Evolutionary conservation across 2,329 filamentous ascomycete species (phyloP), one percentile per base, ranked within the genome.

Genomic region (Fusarium protoensiforme): DNA sequence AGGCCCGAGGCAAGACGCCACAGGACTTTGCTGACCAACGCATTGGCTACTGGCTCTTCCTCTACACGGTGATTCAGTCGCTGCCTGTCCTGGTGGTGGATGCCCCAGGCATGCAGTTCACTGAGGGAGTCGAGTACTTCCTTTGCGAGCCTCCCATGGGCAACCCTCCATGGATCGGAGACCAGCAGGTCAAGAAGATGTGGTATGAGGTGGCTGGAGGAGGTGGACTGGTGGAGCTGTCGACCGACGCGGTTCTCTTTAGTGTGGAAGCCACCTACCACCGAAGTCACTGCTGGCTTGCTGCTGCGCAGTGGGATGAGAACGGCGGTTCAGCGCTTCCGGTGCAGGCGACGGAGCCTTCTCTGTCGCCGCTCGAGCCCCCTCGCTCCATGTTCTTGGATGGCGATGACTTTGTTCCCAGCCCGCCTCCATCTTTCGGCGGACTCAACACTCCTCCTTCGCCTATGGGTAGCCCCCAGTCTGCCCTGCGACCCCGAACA

Each of bases 61-160:
- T 95, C 65, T 96, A 96, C 78, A 91, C 90, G 8, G 89, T 94
- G 10, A 86, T 96, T 9, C 93, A 96, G 81, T 92, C 92, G 2
- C 85, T 96, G 27, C 94, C 94, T 6, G 91, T 94, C 86, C 85
- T 96, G 13, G 92, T 94, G 1, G 87, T 94, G 36, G 94, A 96
- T 80, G 93, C 92, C 0, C 92, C 92, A 0, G 91, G 88, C 11
- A 83, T 95, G 51, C 88, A 87, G 62, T 91, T 88, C 79, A 92
- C 90, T 0, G 89, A 94, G 59, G 91, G 89, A 2, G 92, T 94
- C 3, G 94, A 96, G 80, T 94, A 96, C 82, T 96, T 96, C 84
- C 85, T 96, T 31, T 95, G 93, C 80, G 88, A 94, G 78, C 90
- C 93, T 5, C 92, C 93, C 0, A 89, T 93, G 77, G 92, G 92